Conservation (phyloP, 2,329 filamentous ascomycete genomes). For the Claviceps sp. region DNA sequence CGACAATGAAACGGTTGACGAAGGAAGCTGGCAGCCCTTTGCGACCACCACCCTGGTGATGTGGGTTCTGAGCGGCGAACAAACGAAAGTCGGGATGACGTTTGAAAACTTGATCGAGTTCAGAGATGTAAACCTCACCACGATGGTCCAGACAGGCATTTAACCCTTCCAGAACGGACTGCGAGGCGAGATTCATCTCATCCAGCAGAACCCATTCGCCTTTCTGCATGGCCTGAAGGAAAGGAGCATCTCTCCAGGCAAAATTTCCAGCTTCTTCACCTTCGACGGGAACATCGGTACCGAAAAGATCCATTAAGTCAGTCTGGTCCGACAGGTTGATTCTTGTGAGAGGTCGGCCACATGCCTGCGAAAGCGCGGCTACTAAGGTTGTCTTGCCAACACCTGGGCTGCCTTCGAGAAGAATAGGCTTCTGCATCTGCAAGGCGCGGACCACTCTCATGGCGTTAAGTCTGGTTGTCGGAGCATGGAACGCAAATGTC, state of each 20-base stretch:
- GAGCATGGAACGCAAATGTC: conserved; percentile 60
- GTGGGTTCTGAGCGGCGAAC: conserved; percentile 94
- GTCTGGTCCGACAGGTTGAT: conserved; percentile 98
- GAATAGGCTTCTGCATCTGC: conserved; percentile 77
- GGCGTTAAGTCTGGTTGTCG: conserved; percentile 78
- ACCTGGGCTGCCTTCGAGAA: conserved; percentile 93
- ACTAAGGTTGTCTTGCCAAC: conserved; percentile 95
- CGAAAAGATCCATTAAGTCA: conserved; percentile 93
- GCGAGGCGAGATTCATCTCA: conserved; percentile 97
- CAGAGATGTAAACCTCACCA: conserved; percentile 88
- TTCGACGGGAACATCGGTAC: conserved; percentile 89
- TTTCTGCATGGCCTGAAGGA: conserved; percentile 89
- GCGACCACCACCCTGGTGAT: conserved; percentile 89
- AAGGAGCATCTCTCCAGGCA: conserved; percentile 89
- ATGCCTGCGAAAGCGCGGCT: conserved; percentile 65
- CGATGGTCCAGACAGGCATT: conserved; percentile 96
- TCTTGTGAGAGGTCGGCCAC: conserved; percentile 71
- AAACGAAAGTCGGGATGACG: conserved; percentile 83
- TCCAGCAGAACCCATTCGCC: conserved; percentile 95
- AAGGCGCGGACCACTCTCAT: conserved; percentile 85
- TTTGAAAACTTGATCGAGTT: conserved; percentile 87
- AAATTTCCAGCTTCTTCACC: conserved; percentile 85
- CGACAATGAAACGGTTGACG: conserved; percentile 94
- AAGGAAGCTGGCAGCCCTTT: conserved; percentile 93
- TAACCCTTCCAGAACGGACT: conserved; percentile 88